Evolutionary conservation across 768 basidiomycete genomes (phyloP).

Genomic region (Xerocomellus chrysenteron): DNA sequence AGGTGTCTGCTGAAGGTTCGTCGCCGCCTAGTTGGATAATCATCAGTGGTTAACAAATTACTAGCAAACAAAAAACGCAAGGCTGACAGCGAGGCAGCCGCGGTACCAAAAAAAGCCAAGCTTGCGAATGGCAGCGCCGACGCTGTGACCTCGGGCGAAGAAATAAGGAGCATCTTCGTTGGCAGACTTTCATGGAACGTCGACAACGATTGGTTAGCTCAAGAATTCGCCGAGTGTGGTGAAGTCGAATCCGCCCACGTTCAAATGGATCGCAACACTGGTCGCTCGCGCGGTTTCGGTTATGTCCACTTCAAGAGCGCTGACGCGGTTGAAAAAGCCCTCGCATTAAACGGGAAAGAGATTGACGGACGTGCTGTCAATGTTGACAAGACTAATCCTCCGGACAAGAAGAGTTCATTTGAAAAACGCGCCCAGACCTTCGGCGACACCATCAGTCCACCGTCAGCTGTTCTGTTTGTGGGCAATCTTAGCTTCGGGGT

Average conservation of each 20-base stretch:
- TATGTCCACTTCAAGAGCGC: constrained; percentile 74
- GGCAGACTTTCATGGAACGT: constrained; percentile 95
- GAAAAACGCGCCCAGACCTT: constrained; percentile 78
- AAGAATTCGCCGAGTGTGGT: constrained; percentile 87
- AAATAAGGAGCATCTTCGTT: constrained; percentile 80
- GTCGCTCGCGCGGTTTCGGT: constrained; percentile 82
- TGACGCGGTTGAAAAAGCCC: constrained; percentile 77
- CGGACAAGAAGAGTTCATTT: constrained; percentile 50
- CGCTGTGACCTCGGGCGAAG: constrained; percentile 37
- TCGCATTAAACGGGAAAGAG: constrained; percentile 78
- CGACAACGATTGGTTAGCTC: constrained; percentile 91
- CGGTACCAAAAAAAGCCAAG: constrained; percentile 81
- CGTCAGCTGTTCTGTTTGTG: constrained; percentile 81
- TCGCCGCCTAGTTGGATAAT: neutral
- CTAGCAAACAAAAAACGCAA: constrained; percentile 67
- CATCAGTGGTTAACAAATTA: constrained; percentile 1
- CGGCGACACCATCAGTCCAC: constrained; percentile 64
- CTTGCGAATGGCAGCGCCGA: constrained; percentile 51
- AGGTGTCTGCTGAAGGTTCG: constrained; percentile 36
- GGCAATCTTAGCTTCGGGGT: constrained; percentile 85
- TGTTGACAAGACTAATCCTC: constrained; percentile 74
- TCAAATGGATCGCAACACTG: constrained; percentile 77
- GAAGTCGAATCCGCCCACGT: constrained; percentile 90
- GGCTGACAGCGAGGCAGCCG: constrained; percentile 59
- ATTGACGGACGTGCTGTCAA: constrained; percentile 90